Conservation (phyloP, 1,284 basidiomycete genomes). For the Pholiota adiposa region DNA sequence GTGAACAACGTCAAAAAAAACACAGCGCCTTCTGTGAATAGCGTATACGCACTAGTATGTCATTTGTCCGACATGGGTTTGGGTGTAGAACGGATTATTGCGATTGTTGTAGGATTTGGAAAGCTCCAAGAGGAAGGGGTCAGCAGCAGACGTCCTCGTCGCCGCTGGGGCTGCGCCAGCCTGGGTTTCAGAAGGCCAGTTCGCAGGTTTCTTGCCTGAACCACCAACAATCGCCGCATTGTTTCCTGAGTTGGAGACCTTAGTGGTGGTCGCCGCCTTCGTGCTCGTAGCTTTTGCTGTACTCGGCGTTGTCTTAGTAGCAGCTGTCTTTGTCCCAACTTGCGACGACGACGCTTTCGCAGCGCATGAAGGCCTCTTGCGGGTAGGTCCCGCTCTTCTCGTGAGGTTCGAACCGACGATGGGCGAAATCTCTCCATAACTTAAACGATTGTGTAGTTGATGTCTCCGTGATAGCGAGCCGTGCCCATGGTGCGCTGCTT, state of each 20-base stretch:
- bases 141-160: constrained; percentile 12
- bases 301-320: neutral
- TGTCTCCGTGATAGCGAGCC: constrained; percentile 2
- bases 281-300: neutral
- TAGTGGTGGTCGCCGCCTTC: neutral
- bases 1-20: neutral
- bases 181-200: constrained; percentile 12
- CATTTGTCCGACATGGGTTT: constrained; percentile 13
- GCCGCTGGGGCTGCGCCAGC: constrained; percentile 15
- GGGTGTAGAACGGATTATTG: constrained; percentile 12
- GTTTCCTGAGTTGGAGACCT: neutral
- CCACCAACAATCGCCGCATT: neutral
- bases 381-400: neutral
- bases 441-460: constrained; percentile 12
- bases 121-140: constrained; percentile 13
- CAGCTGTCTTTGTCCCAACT: neutral
- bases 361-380: neutral
- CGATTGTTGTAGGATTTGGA: constrained; percentile 16
- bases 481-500: neutral
- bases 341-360: neutral
- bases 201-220: neutral
- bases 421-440: neutral
- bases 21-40: neutral
- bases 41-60: constrained; percentile 12
- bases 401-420: neutral